These are phyloP conservation scores for Mortierella sp. DNA, from an alignment of 371 early-diverging fungal genomes.

Conservation along the genomic window DNA sequence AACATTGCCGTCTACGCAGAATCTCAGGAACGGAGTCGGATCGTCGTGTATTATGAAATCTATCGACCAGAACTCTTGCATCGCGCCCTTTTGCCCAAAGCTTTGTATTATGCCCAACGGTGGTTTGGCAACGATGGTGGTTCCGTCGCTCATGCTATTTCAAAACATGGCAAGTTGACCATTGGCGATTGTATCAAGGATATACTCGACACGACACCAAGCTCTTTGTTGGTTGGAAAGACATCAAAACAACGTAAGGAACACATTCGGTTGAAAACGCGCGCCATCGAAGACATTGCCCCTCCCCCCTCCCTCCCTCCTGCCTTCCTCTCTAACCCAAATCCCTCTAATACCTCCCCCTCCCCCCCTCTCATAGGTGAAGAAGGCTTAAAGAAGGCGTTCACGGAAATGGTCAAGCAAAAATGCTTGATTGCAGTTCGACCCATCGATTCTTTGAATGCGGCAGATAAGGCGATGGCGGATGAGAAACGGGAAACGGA, in stretches of 20 bases:
- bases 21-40: conserved; percentile 36
- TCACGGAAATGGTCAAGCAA: conserved; percentile 68
- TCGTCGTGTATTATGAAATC: conserved; percentile 74
- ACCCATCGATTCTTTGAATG: conserved; percentile 72
- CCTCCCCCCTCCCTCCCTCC: too few relatives aligned
- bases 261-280: neutral
- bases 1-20: conserved; percentile 67
- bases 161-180: conserved; percentile 33
- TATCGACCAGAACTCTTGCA: conserved; percentile 65
- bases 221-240: neutral
- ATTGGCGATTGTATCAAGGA: conserved; percentile 35
- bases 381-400: conserved; percentile 54
- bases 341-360: neutral
- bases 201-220: conserved; percentile 5
- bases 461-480: conserved; percentile 69
- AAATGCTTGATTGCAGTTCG: conserved; percentile 69
- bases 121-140: conserved; percentile 73
- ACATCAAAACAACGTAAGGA: conserved; percentile 12
- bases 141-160: conserved; percentile 20
- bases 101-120: conserved; percentile 66
- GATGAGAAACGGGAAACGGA: conserved; percentile 72
- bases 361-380: conserved; percentile 38
- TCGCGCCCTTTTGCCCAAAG: conserved; percentile 74
- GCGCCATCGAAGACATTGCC: too few relatives aligned
- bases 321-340: too few relatives aligned